Evolutionary conservation across 805 yeast species (phyloP), one percentile per base, ranked within the genome.

Genomic region (Ascoidea rubescens): DNA sequence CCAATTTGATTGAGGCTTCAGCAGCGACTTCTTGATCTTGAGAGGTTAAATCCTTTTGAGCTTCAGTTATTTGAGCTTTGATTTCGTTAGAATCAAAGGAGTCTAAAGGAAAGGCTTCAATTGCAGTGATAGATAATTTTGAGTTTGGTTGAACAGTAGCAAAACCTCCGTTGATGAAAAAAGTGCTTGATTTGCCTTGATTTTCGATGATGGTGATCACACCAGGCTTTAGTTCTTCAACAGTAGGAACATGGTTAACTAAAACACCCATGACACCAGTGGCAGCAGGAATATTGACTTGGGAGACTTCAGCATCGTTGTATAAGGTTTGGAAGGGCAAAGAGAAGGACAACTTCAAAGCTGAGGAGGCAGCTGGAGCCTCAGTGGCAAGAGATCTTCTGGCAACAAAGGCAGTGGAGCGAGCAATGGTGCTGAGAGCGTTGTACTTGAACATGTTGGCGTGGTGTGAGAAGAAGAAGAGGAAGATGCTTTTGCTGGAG

Each of bases 91-190:
- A 72, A 53, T 89, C 87, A 72, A 91, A 88, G 57, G 87, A 81
- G 58, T 88, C 91, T 62, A 93, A 77, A 66, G 93, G 87, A 75
- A 80, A 87, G 47, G 98, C 99, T 75, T 93, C 99, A 63, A 88
- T 84, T 58, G 97, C 90, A 66, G 93, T 85, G 70, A 93, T 84
- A 66, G 87, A 81, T 67, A 93, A 77, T 62, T 84, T 78, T 60
- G 96, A 89, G 65, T 87, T 95, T 71, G 96, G 97, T 69, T 87
- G 90, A 59, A 93, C 95, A 54, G 96, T 80, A 55, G 96, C 98
- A 64, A 91, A 86, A 61, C 99, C 99, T 60, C 98, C 98, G 57
- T 95, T 80, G 59, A 91, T 89, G 63, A 91, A 93, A 77, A 71
- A 91, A 71, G 86, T 87, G 71, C 79, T 75, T 67, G 79, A 73